Evolutionary conservation across 371 early-diverging fungal species (phyloP), one percentile per base, ranked within the genome.

Genomic region (Actinomucor elegans): DNA sequence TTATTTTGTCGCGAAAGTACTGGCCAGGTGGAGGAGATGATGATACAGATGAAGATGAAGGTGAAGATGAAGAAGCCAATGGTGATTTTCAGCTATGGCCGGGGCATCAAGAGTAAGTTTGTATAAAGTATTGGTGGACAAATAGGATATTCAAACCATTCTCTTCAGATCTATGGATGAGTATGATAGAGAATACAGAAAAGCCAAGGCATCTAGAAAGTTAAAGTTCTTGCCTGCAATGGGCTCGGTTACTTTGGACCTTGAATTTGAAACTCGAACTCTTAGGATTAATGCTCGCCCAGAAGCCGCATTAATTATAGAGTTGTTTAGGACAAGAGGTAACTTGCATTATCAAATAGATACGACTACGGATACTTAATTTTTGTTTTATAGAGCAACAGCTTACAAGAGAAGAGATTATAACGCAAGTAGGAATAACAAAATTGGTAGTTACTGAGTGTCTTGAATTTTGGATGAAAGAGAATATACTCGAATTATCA

Each of bases 21-120:
- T 75, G 76, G 76, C 70, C 68, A 5, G 57, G 60, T 12, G 63
- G 52, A 8, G 47, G 52, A 7, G 59, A 52, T 24, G 55, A 62
- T 0, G 59, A 59, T 14, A 57, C 58, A 0, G 59, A 53, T 20
- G 54, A 65, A 5, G 49, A 55, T 18, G 52, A 59, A 26, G 49
- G 52, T 8, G 31, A 42, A 15, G 44, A 64, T 2, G 48, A 40
- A 4, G 37, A 48, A 24, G 28, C 28, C 7, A 41, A 37, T 10
- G 20, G 31, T 3, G 17, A 15, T 9, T n/a, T 41, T n/a, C 15
- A 41, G 11, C 12, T 42, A 8, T 54, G 40, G 50, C 52, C 58
- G 17, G 29, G 27, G 10, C 31, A 40, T 17, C 29, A 28, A 34
- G 28, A 37, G 52, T 51, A 56, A 49, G 31, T 40, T n/a, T 38